These are phyloP conservation scores for Pholiota conissans DNA, from an alignment of 768 basidiomycete species.

Conservation along the genomic window DNA sequence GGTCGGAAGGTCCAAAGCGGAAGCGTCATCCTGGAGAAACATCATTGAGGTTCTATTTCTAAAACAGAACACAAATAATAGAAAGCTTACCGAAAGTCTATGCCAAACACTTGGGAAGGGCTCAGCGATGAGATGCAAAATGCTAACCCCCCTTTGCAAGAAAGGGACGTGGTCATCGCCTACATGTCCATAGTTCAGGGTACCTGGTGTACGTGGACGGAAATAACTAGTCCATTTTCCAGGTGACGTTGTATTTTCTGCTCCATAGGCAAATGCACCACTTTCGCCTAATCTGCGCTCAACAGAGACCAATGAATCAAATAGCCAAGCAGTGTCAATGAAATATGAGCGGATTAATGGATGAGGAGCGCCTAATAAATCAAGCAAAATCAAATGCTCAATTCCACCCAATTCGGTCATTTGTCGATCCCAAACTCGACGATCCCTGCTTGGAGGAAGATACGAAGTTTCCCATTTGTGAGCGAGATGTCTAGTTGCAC, in stretches of 20 bases:
- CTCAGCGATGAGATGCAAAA: constrained; percentile 86
- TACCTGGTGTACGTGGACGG: constrained; percentile 40
- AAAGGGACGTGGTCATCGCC: constrained; percentile 97
- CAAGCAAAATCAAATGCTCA: constrained; percentile 90
- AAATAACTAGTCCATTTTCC: constrained; percentile 70
- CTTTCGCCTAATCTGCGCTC: constrained; percentile 70
- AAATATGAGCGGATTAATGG: constrained; percentile 83
- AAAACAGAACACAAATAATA: too few species aligned
- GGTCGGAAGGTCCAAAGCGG: constrained; percentile 80
- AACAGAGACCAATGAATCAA: constrained; percentile 70
- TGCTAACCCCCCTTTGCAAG: constrained; percentile 74
- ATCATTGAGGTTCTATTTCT: not conserved
- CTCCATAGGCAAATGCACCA: constrained; percentile 56
- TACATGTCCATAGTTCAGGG: constrained; percentile 55
- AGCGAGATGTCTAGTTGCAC: constrained; percentile 75
- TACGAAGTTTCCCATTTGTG: constrained; percentile 78
- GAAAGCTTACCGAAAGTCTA: constrained; percentile 61
- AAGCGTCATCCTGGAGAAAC: constrained; percentile 76
- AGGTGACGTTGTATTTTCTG: constrained; percentile 43
- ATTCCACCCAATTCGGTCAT: constrained; percentile 73
- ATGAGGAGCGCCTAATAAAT: constrained; percentile 79
- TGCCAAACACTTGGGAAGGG: constrained; percentile 95
- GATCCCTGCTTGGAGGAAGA: constrained; percentile 55
- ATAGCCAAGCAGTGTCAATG: constrained; percentile 90
- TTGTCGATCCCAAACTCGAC: constrained; percentile 53